Evolutionary conservation across 2,329 filamentous ascomycete genomes (phyloP), one percentile per base, ranked within the genome.

Genomic region (Shiraia sp.): DNA sequence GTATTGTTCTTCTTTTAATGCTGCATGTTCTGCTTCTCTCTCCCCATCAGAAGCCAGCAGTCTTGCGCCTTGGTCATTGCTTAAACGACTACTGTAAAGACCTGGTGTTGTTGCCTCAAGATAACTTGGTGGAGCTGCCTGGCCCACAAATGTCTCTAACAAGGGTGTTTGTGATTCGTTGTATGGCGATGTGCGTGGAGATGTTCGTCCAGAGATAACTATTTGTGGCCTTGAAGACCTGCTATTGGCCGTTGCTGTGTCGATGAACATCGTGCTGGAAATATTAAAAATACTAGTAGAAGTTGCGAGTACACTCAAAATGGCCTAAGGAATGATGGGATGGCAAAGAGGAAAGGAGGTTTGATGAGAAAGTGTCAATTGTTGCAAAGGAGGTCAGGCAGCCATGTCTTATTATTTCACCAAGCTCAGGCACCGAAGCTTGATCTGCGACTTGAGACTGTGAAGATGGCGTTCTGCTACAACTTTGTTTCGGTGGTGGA

Each of bases 31-130:
- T 45, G 53, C 40, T 43, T 53, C 41, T 42, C 42, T 23, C 17
- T 31, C 38, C 7, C 52, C 55, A 41, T 58, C 50, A 16, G 42
- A 45, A 13, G 51, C 45, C 14, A 68, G 38, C 28, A 68, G 37
- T 17, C 63, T 47, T 4, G 61, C 57, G 3, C 51, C 63, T 38
- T 68, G 63, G 36, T 65, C 63, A 9, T 58, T 54, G 26, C 57
- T 64, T 10, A 56, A 36, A 31, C 61, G 44, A 10, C 47, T 49
- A 13, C 54, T 57, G 38, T 63, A 67, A 2, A 59, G 51, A n/a
- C 53, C 52, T 23, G 65, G 63, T 3, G 65, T 68, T 7, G 63
- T 68, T 6, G 65, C 65, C 43, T 68, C 65, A 1, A 68, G 51
- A 39, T 68, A 68, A 12, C 49, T 62, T 4, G 61, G 59, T 10